Evolutionary conservation across 768 basidiomycete species (phyloP).

Genomic region (Amanita polypyramis): DNA sequence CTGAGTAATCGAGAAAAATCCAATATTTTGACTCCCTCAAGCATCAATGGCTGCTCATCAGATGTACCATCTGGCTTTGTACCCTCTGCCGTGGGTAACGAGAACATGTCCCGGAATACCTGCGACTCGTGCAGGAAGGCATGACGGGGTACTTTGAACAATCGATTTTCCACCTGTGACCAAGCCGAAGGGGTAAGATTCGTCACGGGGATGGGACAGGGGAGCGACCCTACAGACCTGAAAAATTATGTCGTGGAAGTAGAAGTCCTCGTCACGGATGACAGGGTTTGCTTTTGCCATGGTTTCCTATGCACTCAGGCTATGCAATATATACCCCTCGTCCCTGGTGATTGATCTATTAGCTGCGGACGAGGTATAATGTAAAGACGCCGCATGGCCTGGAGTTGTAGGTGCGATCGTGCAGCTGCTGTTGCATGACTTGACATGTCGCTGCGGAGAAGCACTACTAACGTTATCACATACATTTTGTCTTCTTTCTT

Average conservation of each 20-base stretch:
- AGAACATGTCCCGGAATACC: slow-evolving; percentile 3
- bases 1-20: slow-evolving; percentile 12
- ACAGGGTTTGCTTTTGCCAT: not conserved
- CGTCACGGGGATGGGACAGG: not conserved
- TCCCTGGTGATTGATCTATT: no score
- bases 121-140: not conserved
- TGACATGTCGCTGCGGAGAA: no score
- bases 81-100: slow-evolving; percentile 1
- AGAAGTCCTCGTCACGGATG: not conserved
- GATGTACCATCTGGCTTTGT: slow-evolving; percentile 5
- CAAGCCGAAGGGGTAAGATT: not conserved
- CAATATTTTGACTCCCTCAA: slow-evolving; percentile 9
- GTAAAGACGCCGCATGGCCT: not conserved
- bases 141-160: slow-evolving; percentile 1
- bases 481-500: no score
- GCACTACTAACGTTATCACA: no score
- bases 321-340: not conserved
- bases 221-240: not conserved
- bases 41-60: slow-evolving; percentile 12
- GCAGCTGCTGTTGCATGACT: no score
- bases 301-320: not conserved
- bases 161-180: not conserved
- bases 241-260: slow-evolving; percentile 3
- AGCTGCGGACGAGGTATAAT: not conserved
- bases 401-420: no score